These are phyloP conservation scores for Auricularia heimuer DNA, from an alignment of 768 basidiomycete species.

Conservation along the genomic window DNA sequence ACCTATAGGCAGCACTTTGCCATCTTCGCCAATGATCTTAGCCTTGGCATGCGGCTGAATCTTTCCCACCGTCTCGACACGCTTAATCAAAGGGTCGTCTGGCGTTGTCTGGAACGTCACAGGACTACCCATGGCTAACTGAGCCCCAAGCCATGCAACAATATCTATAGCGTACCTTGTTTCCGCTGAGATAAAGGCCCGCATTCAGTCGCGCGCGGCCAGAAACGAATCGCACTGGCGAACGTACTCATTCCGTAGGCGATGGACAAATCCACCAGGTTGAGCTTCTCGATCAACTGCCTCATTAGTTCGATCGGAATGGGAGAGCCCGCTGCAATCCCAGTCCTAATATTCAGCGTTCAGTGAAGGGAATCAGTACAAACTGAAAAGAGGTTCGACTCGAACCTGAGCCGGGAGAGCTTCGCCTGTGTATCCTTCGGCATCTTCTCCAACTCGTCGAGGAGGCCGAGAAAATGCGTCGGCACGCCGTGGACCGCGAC, in stretches of 20 bases:
- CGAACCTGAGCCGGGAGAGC: conserved; percentile 45
- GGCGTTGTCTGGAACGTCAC: conserved; percentile 76
- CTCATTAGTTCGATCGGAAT: conserved; percentile 76
- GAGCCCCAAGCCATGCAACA: neutral
- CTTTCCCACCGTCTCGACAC: conserved; percentile 74
- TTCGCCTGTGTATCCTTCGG: conserved; percentile 37
- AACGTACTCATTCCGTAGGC: conserved; percentile 82
- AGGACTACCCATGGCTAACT: conserved; percentile 34
- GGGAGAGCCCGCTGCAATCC: conserved; percentile 72
- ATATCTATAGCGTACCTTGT: conserved; percentile 37
- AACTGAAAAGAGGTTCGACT: neutral
- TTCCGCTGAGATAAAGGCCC: conserved; percentile 39
- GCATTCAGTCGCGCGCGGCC: too few species aligned
- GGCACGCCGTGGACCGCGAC: conserved; percentile 80
- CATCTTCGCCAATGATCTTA: conserved; percentile 51
- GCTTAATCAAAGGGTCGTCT: conserved; percentile 57
- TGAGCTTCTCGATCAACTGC: conserved; percentile 53
- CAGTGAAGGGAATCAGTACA: neutral
- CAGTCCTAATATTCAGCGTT: conserved; percentile 41
- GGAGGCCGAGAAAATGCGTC: conserved; percentile 71
- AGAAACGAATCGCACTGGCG: neutral
- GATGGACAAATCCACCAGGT: conserved; percentile 60
- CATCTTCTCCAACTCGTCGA: conserved; percentile 52
- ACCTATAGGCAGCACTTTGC: conserved; percentile 59
- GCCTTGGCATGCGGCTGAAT: conserved; percentile 70